Base-by-base conservation (phyloP, 2,329 filamentous ascomycete species). In the Keithomyces neogunnii region DNA sequence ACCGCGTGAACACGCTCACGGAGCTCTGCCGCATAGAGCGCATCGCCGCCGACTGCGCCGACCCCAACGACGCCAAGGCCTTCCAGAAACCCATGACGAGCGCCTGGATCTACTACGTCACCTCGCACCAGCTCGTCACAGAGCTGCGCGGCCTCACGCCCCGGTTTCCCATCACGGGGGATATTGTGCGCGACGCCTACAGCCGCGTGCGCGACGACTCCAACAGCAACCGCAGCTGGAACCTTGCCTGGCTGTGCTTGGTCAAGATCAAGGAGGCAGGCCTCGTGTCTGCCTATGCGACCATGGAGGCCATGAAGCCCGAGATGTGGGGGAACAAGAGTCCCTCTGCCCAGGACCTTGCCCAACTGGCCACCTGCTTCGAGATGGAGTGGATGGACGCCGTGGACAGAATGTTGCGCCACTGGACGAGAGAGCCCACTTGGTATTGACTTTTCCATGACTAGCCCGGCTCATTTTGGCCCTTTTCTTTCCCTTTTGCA, bases 101-200 rank as follows among this genome's bases (percentile, higher is more conserved):
- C 3, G 85, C 86, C 2, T 89, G 85, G 85, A 72, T 76, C 1
- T 76, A 87, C 69, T 89, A 89, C 60, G 85, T 89, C 56, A 78
- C 77, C 53, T 85, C 80, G 53, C 79, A 88, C 66, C 82, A 85
- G 60, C 71, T 89, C 19, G 72, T 89, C 29, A 81, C 76, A 38
- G 86, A 89, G 62, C 75, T 89, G n/a, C 74, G 84, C 26, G 80
- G 80, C 29, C 68, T 89, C 29, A 88, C 85, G 1, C 74, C 73
- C 13, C 80, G 78, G 58, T 89, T 86, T 59, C 84, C 85, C 0
- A 82, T 89, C 63, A 80, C 79, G 57, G 80, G 77, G 10, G 80
- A 83, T 47, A 75, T 85, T 35, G 63, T 89, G 2, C 74, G 79
- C 47, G 84, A 87, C 60, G 85, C 85, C 0, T 83, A 85, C 59